phyloP scores from a whole-genome alignment of 2,329 filamentous ascomycete species.

The Gremmenia infestans region DNA sequence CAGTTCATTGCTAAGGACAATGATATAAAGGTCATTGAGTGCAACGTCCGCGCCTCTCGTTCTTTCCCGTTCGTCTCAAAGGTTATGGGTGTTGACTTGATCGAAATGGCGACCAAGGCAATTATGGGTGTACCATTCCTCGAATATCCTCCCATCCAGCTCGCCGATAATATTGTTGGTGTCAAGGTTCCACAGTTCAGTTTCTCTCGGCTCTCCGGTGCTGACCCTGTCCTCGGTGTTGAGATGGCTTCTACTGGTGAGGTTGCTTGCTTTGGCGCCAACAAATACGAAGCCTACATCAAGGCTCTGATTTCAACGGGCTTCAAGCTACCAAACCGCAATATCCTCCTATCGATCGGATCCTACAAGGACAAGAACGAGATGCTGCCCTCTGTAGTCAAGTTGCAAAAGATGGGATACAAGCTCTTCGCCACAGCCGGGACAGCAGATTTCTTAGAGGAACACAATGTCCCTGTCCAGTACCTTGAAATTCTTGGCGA shows the following conservation, averaged over 20 bases:
- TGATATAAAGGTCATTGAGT: conserved; percentile 99
- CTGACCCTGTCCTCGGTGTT: conserved; percentile 92
- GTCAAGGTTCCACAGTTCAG: conserved; percentile 99
- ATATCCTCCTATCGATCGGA: conserved; percentile 91
- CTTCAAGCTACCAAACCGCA: conserved; percentile 93
- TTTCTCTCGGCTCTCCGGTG: conserved; percentile 93
- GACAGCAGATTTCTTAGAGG: conserved; percentile 93
- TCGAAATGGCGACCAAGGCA: conserved; percentile 97
- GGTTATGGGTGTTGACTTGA: conserved; percentile 95
- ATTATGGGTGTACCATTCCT: conserved; percentile 81
- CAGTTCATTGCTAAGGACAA: conserved; percentile 99
- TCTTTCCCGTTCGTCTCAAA: conserved; percentile 99
- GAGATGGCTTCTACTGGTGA: conserved; percentile 99
- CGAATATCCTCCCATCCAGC: conserved; percentile 72
- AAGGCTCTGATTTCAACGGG: conserved; percentile 94
- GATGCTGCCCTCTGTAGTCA: conserved; percentile 88
- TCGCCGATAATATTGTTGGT: conserved; percentile 80
- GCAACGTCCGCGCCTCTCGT: conserved; percentile 91
- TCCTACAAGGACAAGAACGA: conserved; percentile 98
- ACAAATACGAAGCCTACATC: conserved; percentile 97
- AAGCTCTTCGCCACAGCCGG: conserved; percentile 95
- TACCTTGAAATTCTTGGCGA: conserved; percentile 83
- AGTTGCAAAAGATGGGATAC: conserved; percentile 85
- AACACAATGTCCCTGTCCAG: conserved; percentile 86
- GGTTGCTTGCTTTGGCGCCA: conserved; percentile 90